Conservation (phyloP, 1,139 yeast genomes). For the Zygosaccharomyces pseudobailii region DNA sequence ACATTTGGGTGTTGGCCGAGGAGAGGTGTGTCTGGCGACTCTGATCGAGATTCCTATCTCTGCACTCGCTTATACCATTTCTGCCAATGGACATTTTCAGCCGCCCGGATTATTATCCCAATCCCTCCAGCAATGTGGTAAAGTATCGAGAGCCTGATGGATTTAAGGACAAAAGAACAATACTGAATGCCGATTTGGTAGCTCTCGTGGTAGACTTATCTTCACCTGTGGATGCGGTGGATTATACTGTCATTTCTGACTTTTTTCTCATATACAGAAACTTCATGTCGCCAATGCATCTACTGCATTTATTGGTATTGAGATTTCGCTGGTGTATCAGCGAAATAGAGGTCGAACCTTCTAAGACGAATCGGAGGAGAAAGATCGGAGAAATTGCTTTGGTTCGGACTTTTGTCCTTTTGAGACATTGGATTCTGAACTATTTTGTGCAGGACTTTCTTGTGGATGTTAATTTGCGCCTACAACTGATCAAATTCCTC, state of each 20-base stretch:
- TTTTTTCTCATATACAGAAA: conserved; percentile 80
- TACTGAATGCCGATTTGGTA: conserved; percentile 33
- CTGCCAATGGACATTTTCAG: conserved; percentile 24
- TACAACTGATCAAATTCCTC: conserved; percentile 44
- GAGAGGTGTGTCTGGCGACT: background rate
- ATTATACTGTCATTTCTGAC: conserved; percentile 74
- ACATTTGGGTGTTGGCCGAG: background rate
- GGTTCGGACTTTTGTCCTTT: conserved; percentile 79
- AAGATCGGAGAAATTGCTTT: conserved; percentile 63
- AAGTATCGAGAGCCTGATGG: conserved; percentile 14
- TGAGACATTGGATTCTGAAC: conserved; percentile 85
- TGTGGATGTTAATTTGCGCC: conserved; percentile 43
- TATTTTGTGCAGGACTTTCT: conserved; percentile 69
- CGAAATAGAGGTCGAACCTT: conserved; percentile 28
- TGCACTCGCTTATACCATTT: background rate
- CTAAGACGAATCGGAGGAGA: conserved; percentile 31
- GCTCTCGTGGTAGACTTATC: conserved; percentile 72
- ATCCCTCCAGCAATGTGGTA: conserved; percentile 27
- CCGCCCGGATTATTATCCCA: conserved; percentile 29
- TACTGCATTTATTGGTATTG: conserved; percentile 57
- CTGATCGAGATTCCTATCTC: background rate
- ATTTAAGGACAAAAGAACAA: conserved; percentile 21
- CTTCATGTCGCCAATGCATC: conserved; percentile 54
- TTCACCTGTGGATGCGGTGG: conserved; percentile 64
- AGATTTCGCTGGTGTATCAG: conserved; percentile 73